Conservation (phyloP, 2,329 filamentous ascomycete species). For the Ophiocordyceps camponoti-rufipedis region DNA sequence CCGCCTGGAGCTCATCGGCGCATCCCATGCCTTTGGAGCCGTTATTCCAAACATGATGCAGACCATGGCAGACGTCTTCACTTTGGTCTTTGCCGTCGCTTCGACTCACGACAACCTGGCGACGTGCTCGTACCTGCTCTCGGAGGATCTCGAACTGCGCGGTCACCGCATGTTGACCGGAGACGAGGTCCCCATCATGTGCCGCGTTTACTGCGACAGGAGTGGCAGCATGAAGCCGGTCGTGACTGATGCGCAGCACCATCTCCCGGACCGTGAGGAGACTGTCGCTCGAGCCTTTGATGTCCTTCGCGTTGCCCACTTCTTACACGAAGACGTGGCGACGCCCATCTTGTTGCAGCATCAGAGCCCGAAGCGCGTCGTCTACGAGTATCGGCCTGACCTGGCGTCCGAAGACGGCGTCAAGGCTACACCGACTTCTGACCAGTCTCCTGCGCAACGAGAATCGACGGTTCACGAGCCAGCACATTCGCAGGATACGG, state of each 20-base stretch:
- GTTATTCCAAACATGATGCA: constrained; percentile 27
- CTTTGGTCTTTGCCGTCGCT: constrained; percentile 25
- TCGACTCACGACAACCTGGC: constrained; percentile 19
- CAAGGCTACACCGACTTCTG: not conserved
- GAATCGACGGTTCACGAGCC: not conserved
- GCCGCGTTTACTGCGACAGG: constrained; percentile 18
- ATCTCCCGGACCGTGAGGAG: constrained; percentile 16
- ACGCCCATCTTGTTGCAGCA: constrained; percentile 19
- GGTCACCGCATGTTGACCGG: constrained; percentile 24
- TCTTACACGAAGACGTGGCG: constrained; percentile 21
- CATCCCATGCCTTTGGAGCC: constrained; percentile 23
- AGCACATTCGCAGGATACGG: not conserved
- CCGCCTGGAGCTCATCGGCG: constrained; percentile 26
- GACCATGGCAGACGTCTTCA: constrained; percentile 26
- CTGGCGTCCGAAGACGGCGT: not conserved
- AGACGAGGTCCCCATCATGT: constrained; percentile 18
- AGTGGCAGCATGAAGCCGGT: constrained; percentile 21
- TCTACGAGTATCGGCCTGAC: constrained; percentile 14
- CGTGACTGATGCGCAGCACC: constrained; percentile 13
- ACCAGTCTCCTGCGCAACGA: not conserved
- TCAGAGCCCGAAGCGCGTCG: constrained; percentile 8
- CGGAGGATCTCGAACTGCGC: constrained; percentile 29
- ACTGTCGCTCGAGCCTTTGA: constrained; percentile 28
- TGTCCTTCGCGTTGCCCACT: constrained; percentile 27
- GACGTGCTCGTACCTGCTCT: constrained; percentile 28